Evolutionary conservation across 2,329 filamentous ascomycete species (phyloP), one percentile per base, ranked within the genome.

Genomic region (Hypoxylon sp.): DNA sequence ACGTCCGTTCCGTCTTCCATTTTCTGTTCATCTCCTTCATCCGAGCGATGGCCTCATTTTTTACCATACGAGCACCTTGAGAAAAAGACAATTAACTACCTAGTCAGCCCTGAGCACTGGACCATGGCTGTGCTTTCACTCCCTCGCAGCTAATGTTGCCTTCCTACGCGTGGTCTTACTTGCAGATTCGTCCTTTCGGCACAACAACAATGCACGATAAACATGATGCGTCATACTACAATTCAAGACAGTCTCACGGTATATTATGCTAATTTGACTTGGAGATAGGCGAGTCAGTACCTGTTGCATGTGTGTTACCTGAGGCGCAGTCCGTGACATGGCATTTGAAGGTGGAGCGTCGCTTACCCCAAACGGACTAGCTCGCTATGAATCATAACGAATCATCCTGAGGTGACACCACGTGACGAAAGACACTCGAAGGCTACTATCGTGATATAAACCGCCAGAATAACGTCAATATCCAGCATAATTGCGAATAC

Each of bases 391-490:
- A 44, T 44, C 40, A 44, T 44, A 20, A n/a, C 22, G 40, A 44
- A 44, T 5, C 40, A 44, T 44, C 11, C 40, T 11, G 14, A 44
- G 3, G 17, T 11, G 2, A 17, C 20, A 44, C 6, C 40, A 22
- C 10, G 17, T 44, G 40, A 22, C 17, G 4, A 22, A 11, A 11
- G 17, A 2, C 7, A 44, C 40, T 44, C 17, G 2, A 7, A 44
- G 20, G 40, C 3, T 33, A 17, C 40, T 42, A 17, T 7, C 8
- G 40, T 44, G 17, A 44, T 44, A 44, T 44, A 44, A 44, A 44
- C 40, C 10, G 40, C 17, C 40, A 44, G 40, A 44, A 44, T 44
- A 44, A 44, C 40, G 40, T 44, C 8, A 44, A 44, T 22, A 44
- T 10, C 17, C n/a, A 20, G 6, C n/a, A 44, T 4, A 17, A 10